These are phyloP conservation scores for Diaporthe velutina DNA, from an alignment of 2,329 filamentous ascomycete genomes.

Conservation along the genomic window DNA sequence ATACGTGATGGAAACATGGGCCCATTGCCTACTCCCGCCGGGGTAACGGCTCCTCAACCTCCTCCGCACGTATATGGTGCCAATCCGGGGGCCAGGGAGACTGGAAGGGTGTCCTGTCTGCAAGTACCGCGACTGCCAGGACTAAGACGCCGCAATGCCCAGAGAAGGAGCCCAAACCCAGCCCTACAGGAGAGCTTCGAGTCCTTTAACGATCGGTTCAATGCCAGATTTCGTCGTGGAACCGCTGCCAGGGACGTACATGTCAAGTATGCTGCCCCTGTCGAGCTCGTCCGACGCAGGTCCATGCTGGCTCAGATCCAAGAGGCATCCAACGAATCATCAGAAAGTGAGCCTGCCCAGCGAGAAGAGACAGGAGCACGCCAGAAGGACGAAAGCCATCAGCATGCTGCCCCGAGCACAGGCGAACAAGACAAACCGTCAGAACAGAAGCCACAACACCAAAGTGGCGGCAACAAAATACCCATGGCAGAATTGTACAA, in stretches of 20 bases:
- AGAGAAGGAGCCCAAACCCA: neutral
- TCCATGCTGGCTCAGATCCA: neutral
- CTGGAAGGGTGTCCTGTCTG: neutral
- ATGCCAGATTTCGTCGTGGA: neutral
- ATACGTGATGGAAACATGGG: neutral
- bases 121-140: neutral
- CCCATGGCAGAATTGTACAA: too few species aligned
- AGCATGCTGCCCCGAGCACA: neutral
- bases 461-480: neutral
- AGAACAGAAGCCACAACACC: neutral
- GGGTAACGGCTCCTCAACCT: neutral
- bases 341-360: neutral
- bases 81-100: too few species aligned
- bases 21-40: neutral
- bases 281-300: neutral
- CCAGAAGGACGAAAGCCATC: neutral
- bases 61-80: neutral
- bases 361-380: neutral
- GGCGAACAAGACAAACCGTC: neutral
- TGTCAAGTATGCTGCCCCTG: neutral
- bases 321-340: neutral
- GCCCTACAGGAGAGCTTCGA: neutral
- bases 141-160: conserved; percentile 11
- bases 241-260: neutral
- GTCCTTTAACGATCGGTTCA: neutral